Evolutionary conservation across 495 filamentous ascomycete species (phyloP).

Genomic region (Geopyxis carbonaria): DNA sequence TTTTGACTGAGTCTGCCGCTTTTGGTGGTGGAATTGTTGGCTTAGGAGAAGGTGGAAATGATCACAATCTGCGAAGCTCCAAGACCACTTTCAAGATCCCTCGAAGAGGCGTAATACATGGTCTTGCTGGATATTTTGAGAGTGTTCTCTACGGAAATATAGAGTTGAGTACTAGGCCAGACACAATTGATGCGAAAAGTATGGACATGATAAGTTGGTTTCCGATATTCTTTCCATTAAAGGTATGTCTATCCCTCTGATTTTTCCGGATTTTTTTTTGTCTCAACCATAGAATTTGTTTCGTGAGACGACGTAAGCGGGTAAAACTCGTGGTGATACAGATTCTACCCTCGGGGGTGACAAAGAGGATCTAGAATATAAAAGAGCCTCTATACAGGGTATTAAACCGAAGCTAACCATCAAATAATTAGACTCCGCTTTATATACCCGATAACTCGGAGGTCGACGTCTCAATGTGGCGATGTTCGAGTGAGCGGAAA

Average conservation of each 20-base stretch:
- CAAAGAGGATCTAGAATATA: too few relatives aligned
- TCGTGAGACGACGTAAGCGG: too few relatives aligned
- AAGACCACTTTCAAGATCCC: constrained; percentile 26
- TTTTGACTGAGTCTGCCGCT: constrained; percentile 26
- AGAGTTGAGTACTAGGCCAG: constrained; percentile 82
- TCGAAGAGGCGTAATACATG: constrained; percentile 70
- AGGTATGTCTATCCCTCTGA: constrained; percentile 40
- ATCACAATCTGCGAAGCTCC: constrained; percentile 70
- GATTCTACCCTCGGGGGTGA: too few relatives aligned
- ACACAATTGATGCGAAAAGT: constrained; percentile 82
- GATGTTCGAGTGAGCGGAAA: constrained; percentile 82
- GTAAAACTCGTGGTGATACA: too few relatives aligned
- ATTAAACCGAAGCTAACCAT: constrained; percentile 13
- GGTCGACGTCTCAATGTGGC: constrained; percentile 81
- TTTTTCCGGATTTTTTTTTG: neutral
- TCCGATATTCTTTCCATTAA: constrained; percentile 91
- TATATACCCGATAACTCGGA: constrained; percentile 72
- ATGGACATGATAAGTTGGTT: constrained; percentile 98
- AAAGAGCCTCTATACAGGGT: constrained; percentile 7
- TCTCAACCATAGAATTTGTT: too few relatives aligned
- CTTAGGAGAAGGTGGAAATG: constrained; percentile 49
- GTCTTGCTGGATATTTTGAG: constrained; percentile 90
- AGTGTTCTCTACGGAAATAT: constrained; percentile 68
- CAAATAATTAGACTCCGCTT: constrained; percentile 68
- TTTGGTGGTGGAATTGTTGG: constrained; percentile 43